Percentiles rank a stretch among this genome's conserved stretches.
Conservation (phyloP, 495 filamentous ascomycete species). For the Articulospora tetracladia region DNA sequence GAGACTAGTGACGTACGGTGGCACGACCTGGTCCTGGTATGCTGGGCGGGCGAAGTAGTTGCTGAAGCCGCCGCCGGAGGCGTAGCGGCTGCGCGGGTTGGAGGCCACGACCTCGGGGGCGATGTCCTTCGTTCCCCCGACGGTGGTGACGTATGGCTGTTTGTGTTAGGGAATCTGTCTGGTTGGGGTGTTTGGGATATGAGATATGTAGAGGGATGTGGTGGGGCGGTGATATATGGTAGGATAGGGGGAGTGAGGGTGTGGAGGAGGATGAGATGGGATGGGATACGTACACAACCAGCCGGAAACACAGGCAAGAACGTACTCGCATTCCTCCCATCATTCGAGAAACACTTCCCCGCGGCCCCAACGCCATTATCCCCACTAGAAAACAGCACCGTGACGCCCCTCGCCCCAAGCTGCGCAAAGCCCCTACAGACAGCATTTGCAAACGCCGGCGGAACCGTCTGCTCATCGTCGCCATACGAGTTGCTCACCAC, state of each 20-base stretch:
- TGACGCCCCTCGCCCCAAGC: conserved; percentile 66
- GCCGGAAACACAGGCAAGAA: conserved; percentile 71
- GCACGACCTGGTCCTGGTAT: conserved; percentile 60
- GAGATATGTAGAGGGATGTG: background rate
- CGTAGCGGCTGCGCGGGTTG: conserved; percentile 52
- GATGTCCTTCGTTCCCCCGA: conserved; percentile 59
- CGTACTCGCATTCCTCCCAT: conserved; percentile 54
- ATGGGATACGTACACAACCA: conserved; percentile 39
- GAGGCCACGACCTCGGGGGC: conserved; percentile 52
- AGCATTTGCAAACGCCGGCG: conserved; percentile 52
- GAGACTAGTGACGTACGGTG: conserved; percentile 43
- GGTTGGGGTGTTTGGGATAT: background rate
- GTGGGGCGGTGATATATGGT: background rate
- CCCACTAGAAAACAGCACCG: conserved; percentile 67
- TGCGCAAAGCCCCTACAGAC: conserved; percentile 73
- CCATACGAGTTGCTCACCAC: conserved; percentile 72
- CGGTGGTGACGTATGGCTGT: conserved; percentile 66
- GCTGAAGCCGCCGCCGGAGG: conserved; percentile 65
- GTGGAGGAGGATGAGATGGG: background rate
- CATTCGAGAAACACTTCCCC: conserved; percentile 57
- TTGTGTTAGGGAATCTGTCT: background rate
- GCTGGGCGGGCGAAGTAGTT: conserved; percentile 57
- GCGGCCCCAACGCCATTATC: conserved; percentile 59
- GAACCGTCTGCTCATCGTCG: conserved; percentile 61
- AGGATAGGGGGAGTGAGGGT: background rate